Evolutionary conservation across 2,329 filamentous ascomycete species (phyloP).

Genomic region (Epichloe coenophiala): DNA sequence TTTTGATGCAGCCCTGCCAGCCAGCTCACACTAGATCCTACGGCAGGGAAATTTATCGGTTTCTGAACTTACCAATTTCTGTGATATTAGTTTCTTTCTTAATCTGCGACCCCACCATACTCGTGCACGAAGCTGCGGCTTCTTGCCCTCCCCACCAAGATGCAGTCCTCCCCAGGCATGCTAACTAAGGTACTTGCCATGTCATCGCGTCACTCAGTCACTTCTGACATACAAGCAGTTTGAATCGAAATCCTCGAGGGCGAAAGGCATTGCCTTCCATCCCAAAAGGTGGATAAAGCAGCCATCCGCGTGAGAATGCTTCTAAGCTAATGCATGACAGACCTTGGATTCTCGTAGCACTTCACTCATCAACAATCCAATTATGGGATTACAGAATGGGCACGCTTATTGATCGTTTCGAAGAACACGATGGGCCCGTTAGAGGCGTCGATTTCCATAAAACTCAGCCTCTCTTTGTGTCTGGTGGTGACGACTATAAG

Average conservation of each 20-base stretch:
- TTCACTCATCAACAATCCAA: conserved; percentile 97
- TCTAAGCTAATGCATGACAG: conserved; percentile 32
- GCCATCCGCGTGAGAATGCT: conserved; percentile 28
- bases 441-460: conserved; percentile 97
- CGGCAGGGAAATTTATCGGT: conserved; percentile 7
- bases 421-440: conserved; percentile 96
- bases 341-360: conserved; percentile 98
- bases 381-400: conserved; percentile 99
- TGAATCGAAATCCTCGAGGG: conserved; percentile 63
- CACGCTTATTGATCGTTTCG: conserved; percentile 95
- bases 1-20: conserved; percentile 19
- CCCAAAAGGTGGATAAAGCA: conserved; percentile 43
- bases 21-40: conserved; percentile 15
- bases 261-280: conserved; percentile 63
- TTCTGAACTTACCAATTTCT: conserved; percentile 4
- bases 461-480: conserved; percentile 96
- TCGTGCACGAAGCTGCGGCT: conserved; percentile 45
- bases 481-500: conserved; percentile 98
- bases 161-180: conserved; percentile 57
- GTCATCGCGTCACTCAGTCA: conserved; percentile 8
- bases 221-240: conserved; percentile 31
- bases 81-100: background rate
- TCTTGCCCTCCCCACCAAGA: conserved; percentile 44
- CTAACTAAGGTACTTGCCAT: conserved; percentile 46
- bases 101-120: conserved; percentile 14